These are phyloP conservation scores for Zasmidium angulare DNA, from an alignment of 2,329 filamentous ascomycete genomes.

Conservation along the genomic window DNA sequence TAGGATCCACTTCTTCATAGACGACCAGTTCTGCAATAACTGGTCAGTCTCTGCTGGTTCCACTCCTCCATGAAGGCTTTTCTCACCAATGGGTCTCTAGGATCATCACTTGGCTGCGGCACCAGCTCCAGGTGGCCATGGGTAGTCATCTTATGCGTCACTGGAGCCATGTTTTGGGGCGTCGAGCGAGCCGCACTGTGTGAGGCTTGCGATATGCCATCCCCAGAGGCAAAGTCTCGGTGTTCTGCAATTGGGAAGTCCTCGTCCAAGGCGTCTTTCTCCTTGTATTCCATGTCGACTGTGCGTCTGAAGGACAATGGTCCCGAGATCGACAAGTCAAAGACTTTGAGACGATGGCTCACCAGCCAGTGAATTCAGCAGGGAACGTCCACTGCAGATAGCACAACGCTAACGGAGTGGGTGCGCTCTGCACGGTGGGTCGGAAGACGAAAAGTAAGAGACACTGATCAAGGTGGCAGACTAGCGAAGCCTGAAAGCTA, in stretches of 20 bases:
- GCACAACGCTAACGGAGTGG: too few species aligned
- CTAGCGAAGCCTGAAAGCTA: too few species aligned
- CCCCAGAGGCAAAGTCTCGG: background rate
- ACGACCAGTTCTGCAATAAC: slow-evolving; percentile 4
- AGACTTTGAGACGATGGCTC: too few species aligned
- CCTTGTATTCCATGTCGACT: background rate
- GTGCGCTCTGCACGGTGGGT: too few species aligned
- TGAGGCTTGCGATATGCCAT: background rate
- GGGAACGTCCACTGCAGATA: too few species aligned
- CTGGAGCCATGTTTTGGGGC: background rate
- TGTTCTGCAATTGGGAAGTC: background rate
- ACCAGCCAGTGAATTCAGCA: too few species aligned
- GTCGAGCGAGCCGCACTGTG: background rate
- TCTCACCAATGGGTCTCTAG: slow-evolving; percentile 4
- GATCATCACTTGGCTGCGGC: slow-evolving; percentile 2
- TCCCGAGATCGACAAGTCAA: too few species aligned
- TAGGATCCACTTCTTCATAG: background rate
- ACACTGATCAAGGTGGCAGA: too few species aligned
- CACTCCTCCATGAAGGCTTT: background rate
- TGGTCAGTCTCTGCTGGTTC: background rate
- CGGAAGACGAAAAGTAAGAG: too few species aligned
- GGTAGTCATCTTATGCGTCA: slow-evolving; percentile 1
- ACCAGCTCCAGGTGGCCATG: slow-evolving; percentile 1
- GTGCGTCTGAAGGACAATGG: background rate
- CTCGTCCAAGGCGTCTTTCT: background rate